Conservation (phyloP, 192 early-diverging fungal genomes). For the Phlyctochytrium planicorne region DNA sequence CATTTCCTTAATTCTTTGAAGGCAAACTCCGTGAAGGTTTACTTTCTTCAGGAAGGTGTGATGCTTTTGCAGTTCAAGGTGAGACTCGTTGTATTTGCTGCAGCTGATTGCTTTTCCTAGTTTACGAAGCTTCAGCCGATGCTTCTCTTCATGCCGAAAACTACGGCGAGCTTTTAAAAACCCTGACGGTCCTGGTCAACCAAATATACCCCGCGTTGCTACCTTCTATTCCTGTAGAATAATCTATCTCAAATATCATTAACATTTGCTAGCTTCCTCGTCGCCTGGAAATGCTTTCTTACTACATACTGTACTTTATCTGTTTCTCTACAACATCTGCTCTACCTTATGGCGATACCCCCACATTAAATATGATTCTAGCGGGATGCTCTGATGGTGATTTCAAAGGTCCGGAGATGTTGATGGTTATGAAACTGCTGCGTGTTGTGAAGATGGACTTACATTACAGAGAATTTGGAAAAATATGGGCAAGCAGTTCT, state of each 20-base stretch:
- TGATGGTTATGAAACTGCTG: not conserved
- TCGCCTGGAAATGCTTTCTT: not conserved
- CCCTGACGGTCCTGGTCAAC: constrained; percentile 25
- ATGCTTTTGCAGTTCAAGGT: constrained; percentile 32
- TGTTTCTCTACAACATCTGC: not conserved
- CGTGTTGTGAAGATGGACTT: not conserved
- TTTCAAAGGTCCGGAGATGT: not conserved
- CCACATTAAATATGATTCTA: not conserved
- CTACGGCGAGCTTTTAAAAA: constrained; percentile 41
- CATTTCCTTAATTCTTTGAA: constrained; percentile 5
- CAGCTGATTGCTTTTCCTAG: constrained; percentile 2
- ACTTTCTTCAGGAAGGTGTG: constrained; percentile 12
- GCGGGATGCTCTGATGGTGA: not conserved
- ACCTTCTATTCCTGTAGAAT: not conserved
- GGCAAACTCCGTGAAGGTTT: constrained; percentile 44
- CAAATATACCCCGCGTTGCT: constrained; percentile 22
- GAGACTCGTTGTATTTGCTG: not conserved
- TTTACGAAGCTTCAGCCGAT: constrained; percentile 38
- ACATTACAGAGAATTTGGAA: not conserved
- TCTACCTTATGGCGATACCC: not conserved
- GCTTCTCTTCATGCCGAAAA: constrained; percentile 28
- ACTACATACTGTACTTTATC: not conserved
- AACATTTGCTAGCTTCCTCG: not conserved
- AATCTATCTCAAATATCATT: not conserved
- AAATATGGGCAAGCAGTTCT: no score